Base-by-base conservation (phyloP, 2,329 filamentous ascomycete genomes). In the Colletotrichum sp. region DNA sequence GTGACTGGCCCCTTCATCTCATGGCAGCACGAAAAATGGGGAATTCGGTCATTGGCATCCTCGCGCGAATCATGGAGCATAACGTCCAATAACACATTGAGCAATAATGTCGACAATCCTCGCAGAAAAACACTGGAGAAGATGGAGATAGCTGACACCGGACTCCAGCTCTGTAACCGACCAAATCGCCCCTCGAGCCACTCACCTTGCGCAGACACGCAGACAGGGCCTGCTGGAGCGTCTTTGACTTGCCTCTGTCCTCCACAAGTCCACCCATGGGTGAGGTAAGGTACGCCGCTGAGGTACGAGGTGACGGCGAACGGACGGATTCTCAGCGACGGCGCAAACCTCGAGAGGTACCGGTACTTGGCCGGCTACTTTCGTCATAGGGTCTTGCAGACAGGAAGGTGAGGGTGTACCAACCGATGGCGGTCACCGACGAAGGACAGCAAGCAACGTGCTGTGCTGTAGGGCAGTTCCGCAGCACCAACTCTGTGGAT, bases 1-100 rank as follows among this genome's bases (percentile, higher is more conserved):
- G 44, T 52, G 44, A 52, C 44, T 68, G 73, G 70, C 57, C 70
- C 59, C 61, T 73, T 65, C 70, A 65, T 76, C 74, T 65, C 34
- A 65, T 69, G 70, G 70, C 64, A 75, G 57, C 63, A 66, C 68
- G 64, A 75, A 75, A 73, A 55, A 74, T 65, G 70, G 71, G 27
- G 71, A 69, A 74, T 74, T 69, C 59, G 64, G 74, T 69, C 74
- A 76, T 65, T 60, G 28, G n/a, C 34, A 69, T 74, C 70, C 64
- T 73, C 70, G 28, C 59, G 70, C 70, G 59, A 76, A 76, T 76
- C 74, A 69, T 74, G 64, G 52, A 69, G 34, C 22, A 52, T 68
- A 32, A 44, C 57, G 68, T 32, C 44, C 63, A 44, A 64, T 68
- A 44, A 59, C 63, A 34, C 32, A 64, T 68, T 25, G 57, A 61